Evolutionary conservation across 129 eudicot species (phyloP), one percentile per base, ranked within the genome.

Genomic region (Sambucus nigra): DNA sequence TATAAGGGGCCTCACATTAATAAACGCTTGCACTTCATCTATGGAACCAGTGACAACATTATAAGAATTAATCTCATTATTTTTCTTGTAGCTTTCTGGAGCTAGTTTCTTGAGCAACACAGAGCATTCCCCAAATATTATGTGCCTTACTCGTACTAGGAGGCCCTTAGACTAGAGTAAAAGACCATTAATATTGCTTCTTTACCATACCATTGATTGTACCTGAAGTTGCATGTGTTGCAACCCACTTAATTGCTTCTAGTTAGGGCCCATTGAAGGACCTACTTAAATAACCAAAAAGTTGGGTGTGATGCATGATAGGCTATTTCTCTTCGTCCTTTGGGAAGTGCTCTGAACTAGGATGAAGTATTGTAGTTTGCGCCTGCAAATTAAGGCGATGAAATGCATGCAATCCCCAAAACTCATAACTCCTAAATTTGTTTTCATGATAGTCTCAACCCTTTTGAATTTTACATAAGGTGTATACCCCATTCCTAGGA

Each of bases 111-210:
- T 91, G 7, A 91, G 84, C 53, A 91, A 55, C 24, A 95, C 99
- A 9, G 91, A 91, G 75, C 99, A 91, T 91, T 64, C 99, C 99
- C 95, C 99, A 91, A 1, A 91, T 95, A 0, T 95, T 91, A 47
- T 91, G 99, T 0, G 99, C 86, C 59, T 91, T 91, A 15, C 99
- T 95, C 0, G 99, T 91, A 12, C 99, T 95, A 15, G 99, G 99
- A 53, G 99, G 99, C 11, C 99, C 99, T 66, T 91, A 95, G 47
- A 91, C 99, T 41, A 91, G 59, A 20, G 99, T 91, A 57, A 91
- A 91, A 11, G 99, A 95, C 99, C 99, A 91, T 17, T 88, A 88
- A 22, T 89, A 95, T 76, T 84, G 94, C 44, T 71, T 82, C 66
- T 82, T 91, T 9, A 86, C 59, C 48, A 31, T 28, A 25, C 73